phyloP scores from a whole-genome alignment of 345 rosid genomes.

The Rhizophora apiculata region DNA sequence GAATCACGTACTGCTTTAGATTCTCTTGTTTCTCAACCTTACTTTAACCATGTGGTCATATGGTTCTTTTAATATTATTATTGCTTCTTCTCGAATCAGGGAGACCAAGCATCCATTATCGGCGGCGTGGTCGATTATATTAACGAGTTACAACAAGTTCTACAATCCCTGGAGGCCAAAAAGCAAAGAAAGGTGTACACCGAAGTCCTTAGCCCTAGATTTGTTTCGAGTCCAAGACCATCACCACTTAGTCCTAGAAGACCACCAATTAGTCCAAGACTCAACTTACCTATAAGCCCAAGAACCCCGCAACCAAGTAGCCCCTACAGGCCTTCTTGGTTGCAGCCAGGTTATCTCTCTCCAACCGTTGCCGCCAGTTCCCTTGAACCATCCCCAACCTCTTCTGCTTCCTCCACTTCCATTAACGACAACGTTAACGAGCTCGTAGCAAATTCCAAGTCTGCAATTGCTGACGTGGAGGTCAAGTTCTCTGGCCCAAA shows the following conservation, averaged over 20 bases:
- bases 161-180: constrained; percentile 83
- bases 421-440: constrained; percentile 43
- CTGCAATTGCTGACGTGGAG: constrained; percentile 84
- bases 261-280: constrained; percentile 48
- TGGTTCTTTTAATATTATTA: background rate
- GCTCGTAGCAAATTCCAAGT: constrained; percentile 78
- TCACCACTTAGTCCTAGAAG: constrained; percentile 71
- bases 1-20: background rate
- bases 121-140: constrained; percentile 98
- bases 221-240: constrained; percentile 61
- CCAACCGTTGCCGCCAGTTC: constrained; percentile 37
- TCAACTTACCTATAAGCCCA: constrained; percentile 73
- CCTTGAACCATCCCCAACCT: constrained; percentile 50
- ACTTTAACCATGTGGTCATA: too few species aligned
- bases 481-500: constrained; percentile 90
- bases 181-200: constrained; percentile 84
- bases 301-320: constrained; percentile 71
- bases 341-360: constrained; percentile 44
- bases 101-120: constrained; percentile 98
- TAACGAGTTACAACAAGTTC: constrained; percentile 85
- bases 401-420: constrained; percentile 51
- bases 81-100: constrained; percentile 35
- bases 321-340: constrained; percentile 50
- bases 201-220: constrained; percentile 83
- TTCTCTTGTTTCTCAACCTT: too few species aligned